These are phyloP conservation scores for Rosa persica DNA, from an alignment of 306 rosid genomes.

Conservation along the genomic window DNA sequence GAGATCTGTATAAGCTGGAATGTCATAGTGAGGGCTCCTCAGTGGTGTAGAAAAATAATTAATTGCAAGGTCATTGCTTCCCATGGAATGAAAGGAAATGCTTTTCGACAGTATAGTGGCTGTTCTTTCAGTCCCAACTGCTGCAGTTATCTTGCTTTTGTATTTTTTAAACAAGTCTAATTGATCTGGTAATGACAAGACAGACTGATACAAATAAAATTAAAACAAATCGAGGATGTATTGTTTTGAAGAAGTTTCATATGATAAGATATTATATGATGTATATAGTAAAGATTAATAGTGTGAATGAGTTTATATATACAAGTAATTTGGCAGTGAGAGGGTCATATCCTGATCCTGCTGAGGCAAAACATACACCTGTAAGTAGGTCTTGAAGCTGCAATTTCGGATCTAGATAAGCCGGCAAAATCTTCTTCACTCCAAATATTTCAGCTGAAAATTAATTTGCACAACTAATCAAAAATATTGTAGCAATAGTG, in stretches of 20 bases:
- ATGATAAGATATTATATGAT: background rate
- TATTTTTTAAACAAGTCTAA: slow-evolving; percentile 51
- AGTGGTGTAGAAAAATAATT: slow-evolving; percentile 39
- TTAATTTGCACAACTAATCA: background rate
- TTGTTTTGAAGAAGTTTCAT: background rate
- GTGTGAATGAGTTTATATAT: background rate
- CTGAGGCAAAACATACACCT: slow-evolving; percentile 78
- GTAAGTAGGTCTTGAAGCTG: slow-evolving; percentile 57
- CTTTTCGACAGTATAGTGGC: slow-evolving; percentile 46
- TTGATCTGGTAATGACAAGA: slow-evolving; percentile 53
- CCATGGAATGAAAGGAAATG: slow-evolving; percentile 47
- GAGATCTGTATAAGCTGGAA: slow-evolving; percentile 54
- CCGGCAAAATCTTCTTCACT: slow-evolving; percentile 54
- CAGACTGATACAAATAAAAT: slow-evolving; percentile 35
- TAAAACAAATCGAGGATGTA: background rate
- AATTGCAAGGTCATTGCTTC: slow-evolving; percentile 66
- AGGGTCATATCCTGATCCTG: slow-evolving; percentile 76
- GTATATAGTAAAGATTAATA: background rate
- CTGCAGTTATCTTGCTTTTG: slow-evolving; percentile 42
- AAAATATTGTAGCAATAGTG: background rate
- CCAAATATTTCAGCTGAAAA: slow-evolving; percentile 55
- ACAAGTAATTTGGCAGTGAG: slow-evolving; percentile 54
- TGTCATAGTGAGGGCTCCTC: slow-evolving; percentile 38
- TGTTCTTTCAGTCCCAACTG: slow-evolving; percentile 39
- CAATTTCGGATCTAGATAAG: slow-evolving; percentile 59